Evolutionary conservation across 2,329 filamentous ascomycete genomes (phyloP), one percentile per base, ranked within the genome.

Genomic region (Aureobasidium sp.): DNA sequence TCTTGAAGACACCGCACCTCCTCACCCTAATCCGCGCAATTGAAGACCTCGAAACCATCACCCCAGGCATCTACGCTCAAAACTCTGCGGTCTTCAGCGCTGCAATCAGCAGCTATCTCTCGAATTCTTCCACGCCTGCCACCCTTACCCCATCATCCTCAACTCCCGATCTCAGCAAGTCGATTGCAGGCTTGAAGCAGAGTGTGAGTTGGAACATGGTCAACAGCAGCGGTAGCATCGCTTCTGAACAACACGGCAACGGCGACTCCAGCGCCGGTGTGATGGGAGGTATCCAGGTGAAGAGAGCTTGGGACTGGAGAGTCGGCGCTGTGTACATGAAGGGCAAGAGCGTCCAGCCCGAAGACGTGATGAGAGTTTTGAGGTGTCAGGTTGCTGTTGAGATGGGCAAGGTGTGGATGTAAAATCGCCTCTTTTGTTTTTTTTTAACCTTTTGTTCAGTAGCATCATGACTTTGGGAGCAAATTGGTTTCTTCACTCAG

Each of bases 1-100:
- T 85, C n/a, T 78, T 95, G 53, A 84, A 82, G 0, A 79, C 88
- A 6, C 79, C 84, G 19, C 88, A 95, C 69, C 85, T 93, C 66
- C 87, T 90, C 66, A 80, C 80, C 19, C 78, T 94, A 25, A 83
- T 94, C 62, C 87, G 88, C 65, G 87, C 89, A 0, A 81, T 91
- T 55, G 89, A 94, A 72, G 89, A 94, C 70, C 76, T 93, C 17
- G 81, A 93, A 71, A 89, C 89, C 0, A 87, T 94, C 17, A 81
- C 85, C 6, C 81, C 83, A 19, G 82, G 87, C 54, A 86, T 95
- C 8, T 90, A 86, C 69, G 76, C 79, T 0, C 85, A 87, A 25
- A 90, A 88, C 69, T 86, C 90, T 65, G 88, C 90, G 67, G 93
- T 91, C 69, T 84, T 95, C 69, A 77, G 83, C 63, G 83, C 90